Conservation (phyloP, 495 filamentous ascomycete species). For the Geoglossum glabrum region DNA sequence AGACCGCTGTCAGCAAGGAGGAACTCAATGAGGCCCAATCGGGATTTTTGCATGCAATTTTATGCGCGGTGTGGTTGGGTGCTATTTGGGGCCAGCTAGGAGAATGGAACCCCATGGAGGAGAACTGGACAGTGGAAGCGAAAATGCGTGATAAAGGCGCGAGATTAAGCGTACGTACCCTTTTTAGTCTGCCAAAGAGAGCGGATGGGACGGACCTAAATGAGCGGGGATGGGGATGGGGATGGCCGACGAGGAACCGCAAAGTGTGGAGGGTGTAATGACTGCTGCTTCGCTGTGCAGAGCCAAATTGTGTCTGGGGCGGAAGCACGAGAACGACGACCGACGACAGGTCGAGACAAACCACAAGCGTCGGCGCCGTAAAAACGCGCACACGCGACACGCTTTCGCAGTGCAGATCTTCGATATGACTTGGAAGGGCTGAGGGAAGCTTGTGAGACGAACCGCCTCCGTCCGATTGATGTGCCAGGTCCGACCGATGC, state of each 20-base stretch:
- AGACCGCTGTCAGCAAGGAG: not conserved
- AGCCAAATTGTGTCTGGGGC: not conserved
- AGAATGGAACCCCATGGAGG: not conserved
- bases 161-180: not conserved
- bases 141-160: not conserved
- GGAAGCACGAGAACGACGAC: not conserved
- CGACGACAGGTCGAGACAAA: not conserved
- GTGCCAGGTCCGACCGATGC: not conserved
- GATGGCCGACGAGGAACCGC: not conserved
- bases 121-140: not conserved
- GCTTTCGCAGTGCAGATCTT: not conserved
- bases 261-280: not conserved
- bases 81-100: not conserved
- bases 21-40: not conserved
- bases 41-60: not conserved
- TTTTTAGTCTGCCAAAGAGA: not conserved
- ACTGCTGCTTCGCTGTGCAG: not conserved
- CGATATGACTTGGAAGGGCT: not conserved
- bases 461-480: not conserved
- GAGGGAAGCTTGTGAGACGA: not conserved
- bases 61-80: not conserved
- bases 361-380: not conserved
- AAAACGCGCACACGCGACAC: not conserved
- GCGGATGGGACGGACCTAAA: not conserved
- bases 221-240: not conserved